Conservation (phyloP, 306 rosid species). For the Gastrolobium bilobum region DNA sequence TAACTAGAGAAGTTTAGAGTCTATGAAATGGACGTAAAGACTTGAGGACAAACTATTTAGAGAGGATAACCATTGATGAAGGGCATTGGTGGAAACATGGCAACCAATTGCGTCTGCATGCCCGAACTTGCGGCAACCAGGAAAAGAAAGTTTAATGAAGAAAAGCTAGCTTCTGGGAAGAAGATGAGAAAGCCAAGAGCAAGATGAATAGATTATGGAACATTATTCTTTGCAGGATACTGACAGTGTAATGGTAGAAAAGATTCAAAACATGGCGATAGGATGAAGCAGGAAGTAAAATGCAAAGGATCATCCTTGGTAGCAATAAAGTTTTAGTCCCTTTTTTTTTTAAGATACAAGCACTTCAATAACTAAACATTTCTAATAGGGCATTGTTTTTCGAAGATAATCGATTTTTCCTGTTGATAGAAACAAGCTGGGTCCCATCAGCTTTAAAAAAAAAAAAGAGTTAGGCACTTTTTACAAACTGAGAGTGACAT, state of each 20-base stretch:
- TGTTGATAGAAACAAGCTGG: no score
- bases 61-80: background rate
- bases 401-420: no score
- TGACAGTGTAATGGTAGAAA: background rate
- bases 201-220: background rate
- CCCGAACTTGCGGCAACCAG: background rate
- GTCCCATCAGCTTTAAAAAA: no score
- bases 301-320: background rate
- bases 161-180: background rate
- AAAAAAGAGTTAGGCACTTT: no score
- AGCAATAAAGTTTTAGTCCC: background rate
- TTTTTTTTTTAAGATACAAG: no score
- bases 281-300: background rate
- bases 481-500: no score
- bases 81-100: background rate
- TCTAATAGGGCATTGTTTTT: no score
- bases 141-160: background rate
- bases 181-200: background rate
- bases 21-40: no score
- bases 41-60: background rate
- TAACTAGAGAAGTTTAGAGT: background rate
- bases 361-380: no score
- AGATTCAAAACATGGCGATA: background rate
- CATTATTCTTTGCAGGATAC: background rate
- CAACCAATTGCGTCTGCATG: background rate